Conservation (phyloP, 192 early-diverging fungal genomes). For the Phlyctochytrium planicorne region DNA sequence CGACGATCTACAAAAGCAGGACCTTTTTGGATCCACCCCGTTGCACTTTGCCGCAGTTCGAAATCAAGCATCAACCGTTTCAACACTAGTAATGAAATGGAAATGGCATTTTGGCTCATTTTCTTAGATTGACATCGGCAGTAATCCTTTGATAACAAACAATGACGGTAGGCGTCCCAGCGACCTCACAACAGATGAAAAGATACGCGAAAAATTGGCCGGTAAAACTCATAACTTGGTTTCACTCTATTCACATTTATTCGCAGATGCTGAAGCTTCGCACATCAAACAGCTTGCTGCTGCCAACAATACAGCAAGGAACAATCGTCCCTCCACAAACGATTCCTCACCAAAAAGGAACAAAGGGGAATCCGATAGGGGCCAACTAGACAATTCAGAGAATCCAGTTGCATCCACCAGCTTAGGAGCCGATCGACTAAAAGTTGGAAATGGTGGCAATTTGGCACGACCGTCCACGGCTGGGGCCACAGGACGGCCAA, state of each 20-base stretch:
- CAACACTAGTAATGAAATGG: conserved; percentile 12
- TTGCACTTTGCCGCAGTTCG: conserved; percentile 40
- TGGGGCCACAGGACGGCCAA: no score
- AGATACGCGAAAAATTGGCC: conserved; percentile 9
- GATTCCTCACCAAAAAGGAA: no score
- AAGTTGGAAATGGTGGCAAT: no score
- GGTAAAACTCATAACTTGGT: no score
- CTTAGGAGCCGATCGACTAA: no score
- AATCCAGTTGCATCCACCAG: no score
- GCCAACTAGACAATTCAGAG: no score
- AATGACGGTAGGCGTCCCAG: conserved; percentile 32
- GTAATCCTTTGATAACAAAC: conserved; percentile 30
- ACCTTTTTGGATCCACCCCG: conserved; percentile 38
- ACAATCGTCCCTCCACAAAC: neutral
- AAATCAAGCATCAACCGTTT: conserved; percentile 24
- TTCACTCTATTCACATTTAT: neutral
- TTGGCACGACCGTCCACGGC: no score
- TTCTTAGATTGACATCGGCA: conserved; percentile 18
- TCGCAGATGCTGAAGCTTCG: neutral
- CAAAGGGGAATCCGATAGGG: no score
- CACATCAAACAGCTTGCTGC: neutral
- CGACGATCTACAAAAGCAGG: conserved; percentile 27
- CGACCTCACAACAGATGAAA: conserved; percentile 19
- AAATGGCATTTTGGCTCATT: no score
- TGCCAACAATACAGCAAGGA: neutral